Base-by-base conservation (phyloP, 805 yeast genomes). In the Tetrapisispora iriomotensis region DNA sequence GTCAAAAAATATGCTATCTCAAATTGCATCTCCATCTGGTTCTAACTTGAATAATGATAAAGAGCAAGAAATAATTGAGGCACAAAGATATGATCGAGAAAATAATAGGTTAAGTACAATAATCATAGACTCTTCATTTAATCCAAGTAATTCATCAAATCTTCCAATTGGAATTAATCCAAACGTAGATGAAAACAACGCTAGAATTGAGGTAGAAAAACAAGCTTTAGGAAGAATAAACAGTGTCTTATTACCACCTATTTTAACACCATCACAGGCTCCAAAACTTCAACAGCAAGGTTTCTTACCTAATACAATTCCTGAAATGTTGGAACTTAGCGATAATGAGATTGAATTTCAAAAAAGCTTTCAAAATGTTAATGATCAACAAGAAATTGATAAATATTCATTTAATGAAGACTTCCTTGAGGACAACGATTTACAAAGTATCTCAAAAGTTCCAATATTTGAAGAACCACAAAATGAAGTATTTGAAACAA, bases 191-290 rank as follows among this genome's bases (percentile, higher is more conserved):
- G 19, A 39, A 27, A 24, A 38, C 12, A 21, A 28, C 8, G 13
- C 49, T 8, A 46, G 47, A 25, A 32, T 57, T 28, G 46, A 49
- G 27, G 31, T 48, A 26, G 60, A 56, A 42, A 55, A 48, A 38
- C 41, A 46, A 30, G 61, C 62, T 2, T 43, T 58, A 18, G 54
- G 45, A 21, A 50, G 62, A 30, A 54, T 55, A 14, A 53, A 59
- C 35, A 54, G 53, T 41, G 53, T 56, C 2, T 42, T 61, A 24
- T 34, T 61, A 22, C 65, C 64, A 4, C 56, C 63, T 18, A 30
- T 39, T 1, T 28, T 38, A 22, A 38, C n/a, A 13, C 27, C 32
- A 15, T 32, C 23, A 4, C 28, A 29, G 8, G 25, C 39, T 21
- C 34, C 39, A 13, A 29, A 6, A 21, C 2, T 27, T 18, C 14